Evolutionary conservation across 768 basidiomycete species (phyloP), one percentile per base, ranked within the genome.

Genomic region (Boletus reticulatus): DNA sequence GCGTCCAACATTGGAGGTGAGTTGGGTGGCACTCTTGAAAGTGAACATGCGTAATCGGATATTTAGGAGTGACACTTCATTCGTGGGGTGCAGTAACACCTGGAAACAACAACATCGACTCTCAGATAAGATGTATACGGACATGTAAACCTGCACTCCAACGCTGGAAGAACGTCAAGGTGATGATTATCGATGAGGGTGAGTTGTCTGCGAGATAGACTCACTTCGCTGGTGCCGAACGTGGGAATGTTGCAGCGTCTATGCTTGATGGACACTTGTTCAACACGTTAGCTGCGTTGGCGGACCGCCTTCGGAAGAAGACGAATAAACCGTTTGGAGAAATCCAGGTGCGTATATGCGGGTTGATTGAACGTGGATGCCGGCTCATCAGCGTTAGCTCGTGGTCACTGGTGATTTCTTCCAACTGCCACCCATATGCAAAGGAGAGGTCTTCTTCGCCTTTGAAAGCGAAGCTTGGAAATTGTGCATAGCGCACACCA

Each of bases 131-230:
- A 39, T 84, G 77, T 58, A 74, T 87, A 62, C 72, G 69, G 58
- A 78, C 76, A 48, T 83, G 81, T 53, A 80, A 76, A 58, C 80
- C 83, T 50, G 81, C 83, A 1, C 68, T 75, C 41, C 73, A 77
- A 45, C 75, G 84, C 48, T 88, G 87, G 87, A 76, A 75, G 59
- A 72, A 75, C 27, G 81, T 79, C 2, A 77, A 80, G 59, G 80
- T 83, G 2, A 75, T 88, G 48, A 77, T 89, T 55, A 79, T 88
- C 24, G 87, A 88, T 59, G 85, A 88, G 71, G 77, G 85, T 83
- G 50, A 55, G 76, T 62, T 11, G 13, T 11, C 4, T 27, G 16
- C 16, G 29, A 19, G 29, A 19, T n/a, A 24, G 1, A 3, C 2
- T 19, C 19, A 2, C 1, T 9, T 41, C 2, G n/a, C 19, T 12